Conservation (phyloP, 2,329 filamentous ascomycete genomes). For the Aspergillus alliaceus region DNA sequence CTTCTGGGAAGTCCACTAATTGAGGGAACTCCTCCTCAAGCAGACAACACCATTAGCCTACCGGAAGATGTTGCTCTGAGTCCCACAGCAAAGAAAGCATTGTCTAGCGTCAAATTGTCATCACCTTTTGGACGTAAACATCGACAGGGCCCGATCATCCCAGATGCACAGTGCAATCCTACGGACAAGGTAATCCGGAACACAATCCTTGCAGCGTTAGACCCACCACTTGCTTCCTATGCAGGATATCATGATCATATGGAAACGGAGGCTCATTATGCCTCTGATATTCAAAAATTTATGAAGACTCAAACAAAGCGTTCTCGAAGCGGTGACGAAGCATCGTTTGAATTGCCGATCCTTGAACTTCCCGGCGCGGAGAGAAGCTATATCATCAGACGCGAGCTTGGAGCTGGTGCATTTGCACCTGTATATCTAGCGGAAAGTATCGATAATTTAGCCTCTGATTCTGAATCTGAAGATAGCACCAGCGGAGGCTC, state of each 20-base stretch:
- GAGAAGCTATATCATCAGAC: slow-evolving; percentile 73
- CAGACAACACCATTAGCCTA: slow-evolving; percentile 40
- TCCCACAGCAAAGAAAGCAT: slow-evolving; percentile 38
- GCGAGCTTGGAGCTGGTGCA: slow-evolving; percentile 86
- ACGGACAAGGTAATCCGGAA: slow-evolving; percentile 73
- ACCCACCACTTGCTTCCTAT: slow-evolving; percentile 73
- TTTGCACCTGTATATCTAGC: slow-evolving; percentile 95
- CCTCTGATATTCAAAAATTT: slow-evolving; percentile 77
- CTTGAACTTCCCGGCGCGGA: slow-evolving; percentile 67
- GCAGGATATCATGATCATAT: slow-evolving; percentile 76
- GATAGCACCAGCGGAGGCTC: slow-evolving; percentile 54
- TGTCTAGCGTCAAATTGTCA: slow-evolving; percentile 21
- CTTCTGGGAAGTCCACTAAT: slow-evolving; percentile 71
- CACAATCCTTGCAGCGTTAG: slow-evolving; percentile 71
- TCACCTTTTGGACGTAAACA: slow-evolving; percentile 18
- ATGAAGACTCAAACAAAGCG: slow-evolving; percentile 64
- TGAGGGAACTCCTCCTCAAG: slow-evolving; percentile 59
- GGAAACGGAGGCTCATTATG: slow-evolving; percentile 62
- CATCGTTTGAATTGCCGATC: slow-evolving; percentile 59
- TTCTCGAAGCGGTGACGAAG: slow-evolving; percentile 56
- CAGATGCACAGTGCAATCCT: slow-evolving; percentile 83
- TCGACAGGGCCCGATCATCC: slow-evolving; percentile 66
- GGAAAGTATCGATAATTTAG: slow-evolving; percentile 63
- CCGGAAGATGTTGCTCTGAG: slow-evolving; percentile 38
- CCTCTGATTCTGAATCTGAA: slow-evolving; percentile 33